Evolutionary conservation across 495 filamentous ascomycete genomes (phyloP), one percentile per base, ranked within the genome.

Genomic region (Podospora fimiseda): DNA sequence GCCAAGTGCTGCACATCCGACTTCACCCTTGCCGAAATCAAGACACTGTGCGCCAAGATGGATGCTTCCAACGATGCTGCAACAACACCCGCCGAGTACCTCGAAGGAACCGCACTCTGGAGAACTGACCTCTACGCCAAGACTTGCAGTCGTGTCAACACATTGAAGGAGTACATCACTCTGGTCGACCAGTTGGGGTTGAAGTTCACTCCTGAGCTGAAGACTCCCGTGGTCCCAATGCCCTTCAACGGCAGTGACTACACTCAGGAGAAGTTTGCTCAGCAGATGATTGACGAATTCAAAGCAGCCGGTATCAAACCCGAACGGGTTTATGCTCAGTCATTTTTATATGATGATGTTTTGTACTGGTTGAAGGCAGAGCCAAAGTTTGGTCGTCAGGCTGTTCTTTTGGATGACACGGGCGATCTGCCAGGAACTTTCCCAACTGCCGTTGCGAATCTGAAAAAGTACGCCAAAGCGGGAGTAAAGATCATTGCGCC

Each of bases 1-100:
- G 81, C 80, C 3, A 73, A 69, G 9, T 84, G 82, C 74, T 85
- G 82, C 73, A 85, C 82, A 2, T 76, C 71, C 40, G 82, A 85
- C 57, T 80, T 85, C 62, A 82, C 82, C 1, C 60, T 76, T 24
- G 72, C 70, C 24, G 80, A 85, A 55, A 79, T 80, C 71, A 76
- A 78, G 66, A 68, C 71, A 2, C 69, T 85, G 20, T 85, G 82
- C 65, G 75, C 70, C 24, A 84, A 83, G 61, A 81, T 82, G 79
- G 82, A 84, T 58, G 77, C 73, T 27, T 75, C 66, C 58, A 78
- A 83, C 59, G 51, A 73, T 11, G 69, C 63, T 15, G 81, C 80
- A 13, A 76, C 71, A 2, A 81, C 76, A 1, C 70, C 76, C 13
- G 66, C 66, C 33, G 72, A 78, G 14, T 82, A 74, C 64, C 70